Conservation (phyloP, 192 early-diverging fungal species). For the Coemansia sp. region DNA sequence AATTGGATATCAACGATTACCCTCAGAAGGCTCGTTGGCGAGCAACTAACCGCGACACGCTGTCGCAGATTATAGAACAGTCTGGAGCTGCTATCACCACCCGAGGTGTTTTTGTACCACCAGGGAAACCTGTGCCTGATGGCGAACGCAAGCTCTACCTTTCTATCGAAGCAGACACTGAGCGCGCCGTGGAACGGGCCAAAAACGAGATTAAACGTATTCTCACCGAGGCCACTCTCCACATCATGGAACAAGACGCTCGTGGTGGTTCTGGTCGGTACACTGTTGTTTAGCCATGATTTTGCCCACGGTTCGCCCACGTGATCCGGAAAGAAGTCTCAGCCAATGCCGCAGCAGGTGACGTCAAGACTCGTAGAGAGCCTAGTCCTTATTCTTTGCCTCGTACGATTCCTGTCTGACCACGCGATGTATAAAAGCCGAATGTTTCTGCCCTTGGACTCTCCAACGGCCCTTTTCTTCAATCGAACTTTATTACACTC, state of each 20-base stretch:
- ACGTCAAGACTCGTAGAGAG: too few species aligned
- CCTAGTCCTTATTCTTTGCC: too few species aligned
- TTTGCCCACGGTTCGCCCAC: too few species aligned
- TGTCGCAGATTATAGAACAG: slow-evolving; percentile 88
- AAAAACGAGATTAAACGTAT: slow-evolving; percentile 92
- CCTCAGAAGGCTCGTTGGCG: slow-evolving; percentile 93
- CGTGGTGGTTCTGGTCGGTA: slow-evolving; percentile 51
- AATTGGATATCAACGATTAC: slow-evolving; percentile 98
- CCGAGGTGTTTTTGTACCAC: slow-evolving; percentile 82
- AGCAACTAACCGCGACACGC: slow-evolving; percentile 95
- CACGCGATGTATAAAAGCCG: background rate
- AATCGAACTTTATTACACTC: background rate
- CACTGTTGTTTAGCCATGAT: slow-evolving; percentile 49
- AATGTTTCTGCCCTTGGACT: background rate
- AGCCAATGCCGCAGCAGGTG: too few species aligned
- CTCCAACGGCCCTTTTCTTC: background rate
- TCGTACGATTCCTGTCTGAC: too few species aligned
- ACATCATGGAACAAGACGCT: slow-evolving; percentile 67
- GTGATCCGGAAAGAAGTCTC: too few species aligned
- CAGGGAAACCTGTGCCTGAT: slow-evolving; percentile 74
- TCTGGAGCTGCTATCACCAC: slow-evolving; percentile 96
- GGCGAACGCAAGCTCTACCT: slow-evolving; percentile 91
- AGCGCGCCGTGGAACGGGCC: slow-evolving; percentile 86
- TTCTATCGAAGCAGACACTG: slow-evolving; percentile 92
- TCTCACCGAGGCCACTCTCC: slow-evolving; percentile 81